phyloP scores from a whole-genome alignment of 306 rosid genomes.

The Canavalia gladiata region DNA sequence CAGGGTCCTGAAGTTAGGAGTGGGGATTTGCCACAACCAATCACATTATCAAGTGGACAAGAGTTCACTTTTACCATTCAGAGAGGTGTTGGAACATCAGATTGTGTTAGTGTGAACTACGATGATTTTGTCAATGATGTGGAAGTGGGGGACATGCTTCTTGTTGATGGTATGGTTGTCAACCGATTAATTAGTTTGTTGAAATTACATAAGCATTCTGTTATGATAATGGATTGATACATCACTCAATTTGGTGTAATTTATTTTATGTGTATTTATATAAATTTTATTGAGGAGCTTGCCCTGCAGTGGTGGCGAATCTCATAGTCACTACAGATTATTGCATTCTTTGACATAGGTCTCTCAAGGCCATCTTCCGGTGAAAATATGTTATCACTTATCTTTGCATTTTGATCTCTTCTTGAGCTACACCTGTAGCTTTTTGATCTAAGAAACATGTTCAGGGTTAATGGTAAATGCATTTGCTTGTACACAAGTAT shows the following conservation, averaged over 20 bases:
- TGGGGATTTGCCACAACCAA: conserved; percentile 98
- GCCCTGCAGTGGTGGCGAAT: neutral
- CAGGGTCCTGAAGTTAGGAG: conserved; percentile 99
- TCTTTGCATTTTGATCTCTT: neutral
- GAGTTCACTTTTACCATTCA: conserved; percentile 94
- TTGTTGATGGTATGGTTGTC: conserved; percentile 84
- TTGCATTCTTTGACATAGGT: neutral
- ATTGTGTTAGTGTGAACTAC: conserved; percentile 97
- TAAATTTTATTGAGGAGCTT: neutral
- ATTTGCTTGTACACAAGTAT: neutral
- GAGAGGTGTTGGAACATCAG: conserved; percentile 91
- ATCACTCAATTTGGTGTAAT: neutral
- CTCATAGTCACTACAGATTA: neutral
- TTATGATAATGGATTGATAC: conserved; percentile 1
- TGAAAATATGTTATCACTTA: neutral
- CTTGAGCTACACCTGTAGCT: neutral
- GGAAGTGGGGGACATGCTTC: conserved; percentile 91
- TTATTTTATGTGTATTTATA: neutral
- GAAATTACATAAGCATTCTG: neutral
- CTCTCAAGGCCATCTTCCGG: neutral
- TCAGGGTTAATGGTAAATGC: neutral
- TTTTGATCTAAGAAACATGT: conserved; percentile 1
- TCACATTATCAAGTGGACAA: conserved; percentile 70
- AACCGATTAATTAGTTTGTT: conserved; percentile 3
- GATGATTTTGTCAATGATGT: conserved; percentile 98